phyloP scores from a whole-genome alignment of 2,329 filamentous ascomycete genomes.

The Sporothrix dimorphospora region DNA sequence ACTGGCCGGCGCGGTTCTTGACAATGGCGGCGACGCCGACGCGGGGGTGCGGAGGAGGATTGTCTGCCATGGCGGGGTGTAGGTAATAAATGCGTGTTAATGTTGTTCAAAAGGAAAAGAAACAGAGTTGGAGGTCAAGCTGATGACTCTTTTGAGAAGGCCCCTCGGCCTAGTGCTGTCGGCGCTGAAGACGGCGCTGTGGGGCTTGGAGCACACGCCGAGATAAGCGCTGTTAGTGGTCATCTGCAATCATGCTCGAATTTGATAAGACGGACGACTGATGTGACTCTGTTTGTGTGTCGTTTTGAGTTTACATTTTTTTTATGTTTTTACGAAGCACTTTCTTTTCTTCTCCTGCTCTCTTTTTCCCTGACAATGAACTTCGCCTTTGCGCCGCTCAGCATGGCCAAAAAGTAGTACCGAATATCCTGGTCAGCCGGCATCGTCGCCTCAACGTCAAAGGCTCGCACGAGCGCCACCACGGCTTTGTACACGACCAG shows the following conservation, averaged over 20 bases:
- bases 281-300: background rate
- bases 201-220: background rate
- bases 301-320: too few relatives aligned
- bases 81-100: background rate
- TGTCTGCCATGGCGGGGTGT: background rate
- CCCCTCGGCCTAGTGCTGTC: background rate
- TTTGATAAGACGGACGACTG: background rate
- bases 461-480: constrained; percentile 47
- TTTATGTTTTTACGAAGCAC: background rate
- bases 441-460: constrained; percentile 48
- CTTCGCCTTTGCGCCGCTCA: constrained; percentile 50
- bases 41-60: constrained; percentile 37
- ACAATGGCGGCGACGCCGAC: constrained; percentile 56
- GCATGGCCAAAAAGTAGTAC: constrained; percentile 57
- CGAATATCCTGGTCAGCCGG: constrained; percentile 46
- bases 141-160: background rate
- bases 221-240: background rate
- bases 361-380: constrained; percentile 39
- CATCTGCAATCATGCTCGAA: background rate
- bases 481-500: constrained; percentile 53
- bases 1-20: constrained; percentile 45
- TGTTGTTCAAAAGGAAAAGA: background rate
- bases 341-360: background rate
- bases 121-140: background rate
- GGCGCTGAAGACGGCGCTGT: constrained; percentile 7